phyloP scores from a whole-genome alignment of 345 rosid genomes.

The Gossypium bickii region DNA sequence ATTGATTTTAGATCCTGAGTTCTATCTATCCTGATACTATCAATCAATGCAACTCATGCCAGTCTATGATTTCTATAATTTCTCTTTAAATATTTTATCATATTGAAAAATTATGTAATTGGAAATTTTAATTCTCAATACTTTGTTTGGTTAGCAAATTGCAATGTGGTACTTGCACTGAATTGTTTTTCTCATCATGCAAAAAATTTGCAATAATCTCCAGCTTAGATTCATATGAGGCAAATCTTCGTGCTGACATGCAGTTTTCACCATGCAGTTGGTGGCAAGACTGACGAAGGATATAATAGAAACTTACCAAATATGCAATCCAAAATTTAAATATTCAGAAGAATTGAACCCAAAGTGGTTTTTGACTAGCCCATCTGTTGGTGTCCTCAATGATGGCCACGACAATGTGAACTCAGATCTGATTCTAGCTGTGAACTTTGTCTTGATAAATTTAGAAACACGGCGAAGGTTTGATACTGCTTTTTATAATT shows the following conservation, averaged over 20 bases:
- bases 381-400: conserved; percentile 85
- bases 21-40: not conserved
- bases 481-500: conserved; percentile 22
- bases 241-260: conserved; percentile 21
- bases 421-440: conserved; percentile 89
- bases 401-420: conserved; percentile 92
- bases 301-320: conserved; percentile 80
- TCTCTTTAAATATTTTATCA: no score
- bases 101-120: not conserved
- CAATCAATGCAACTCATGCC: not conserved
- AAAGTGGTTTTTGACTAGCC: conserved; percentile 92
- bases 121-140: no score
- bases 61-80: not conserved
- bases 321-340: conserved; percentile 83
- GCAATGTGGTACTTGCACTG: no score
- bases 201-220: no score
- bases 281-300: conserved; percentile 78
- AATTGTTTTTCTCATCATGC: no score
- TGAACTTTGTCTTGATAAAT: conserved; percentile 66
- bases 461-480: conserved; percentile 79
- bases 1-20: not conserved
- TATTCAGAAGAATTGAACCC: conserved; percentile 92
- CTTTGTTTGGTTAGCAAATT: no score
- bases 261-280: conserved; percentile 51
- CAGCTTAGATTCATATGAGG: conserved; percentile 5